phyloP scores from a whole-genome alignment of 192 early-diverging fungal species.

The Umbelopsis sp. region DNA sequence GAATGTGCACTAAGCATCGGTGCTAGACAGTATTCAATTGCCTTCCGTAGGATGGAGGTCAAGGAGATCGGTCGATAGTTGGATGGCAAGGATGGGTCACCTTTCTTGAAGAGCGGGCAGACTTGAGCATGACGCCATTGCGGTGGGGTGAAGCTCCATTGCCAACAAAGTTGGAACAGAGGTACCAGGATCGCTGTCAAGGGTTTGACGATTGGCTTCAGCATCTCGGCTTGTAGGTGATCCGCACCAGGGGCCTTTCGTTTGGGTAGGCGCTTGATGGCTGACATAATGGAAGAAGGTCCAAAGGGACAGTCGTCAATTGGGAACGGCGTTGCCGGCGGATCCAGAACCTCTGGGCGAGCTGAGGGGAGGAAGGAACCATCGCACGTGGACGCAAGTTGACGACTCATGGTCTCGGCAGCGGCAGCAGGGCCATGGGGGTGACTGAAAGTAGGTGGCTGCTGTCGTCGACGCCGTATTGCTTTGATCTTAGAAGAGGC shows the following conservation, averaged over 20 bases:
- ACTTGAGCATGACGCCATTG: constrained; percentile 22
- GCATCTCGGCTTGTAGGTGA: constrained; percentile 23
- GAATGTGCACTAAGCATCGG: not conserved
- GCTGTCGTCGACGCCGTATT: not conserved
- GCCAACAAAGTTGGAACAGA: constrained; percentile 22
- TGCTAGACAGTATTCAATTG: constrained; percentile 18
- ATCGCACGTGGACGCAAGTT: not conserved
- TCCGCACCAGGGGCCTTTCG: constrained; percentile 22
- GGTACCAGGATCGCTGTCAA: no score
- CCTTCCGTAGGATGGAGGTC: constrained; percentile 15
- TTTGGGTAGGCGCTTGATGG: not conserved
- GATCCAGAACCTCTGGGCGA: not conserved
- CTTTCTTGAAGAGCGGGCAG: constrained; percentile 21
- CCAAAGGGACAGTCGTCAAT: not conserved
- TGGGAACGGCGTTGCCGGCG: not conserved
- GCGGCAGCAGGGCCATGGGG: not conserved
- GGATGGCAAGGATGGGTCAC: not conserved
- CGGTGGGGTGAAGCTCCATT: not conserved
- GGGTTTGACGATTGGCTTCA: not conserved
- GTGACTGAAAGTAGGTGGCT: not conserved
- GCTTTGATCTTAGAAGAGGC: not conserved
- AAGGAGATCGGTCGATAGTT: constrained; percentile 13
- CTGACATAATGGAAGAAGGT: not conserved
- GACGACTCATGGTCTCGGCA: not conserved
- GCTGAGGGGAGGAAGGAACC: not conserved